phyloP scores from a whole-genome alignment of 352 stramenopile genomes.

The Phytophthora foliorum region DNA sequence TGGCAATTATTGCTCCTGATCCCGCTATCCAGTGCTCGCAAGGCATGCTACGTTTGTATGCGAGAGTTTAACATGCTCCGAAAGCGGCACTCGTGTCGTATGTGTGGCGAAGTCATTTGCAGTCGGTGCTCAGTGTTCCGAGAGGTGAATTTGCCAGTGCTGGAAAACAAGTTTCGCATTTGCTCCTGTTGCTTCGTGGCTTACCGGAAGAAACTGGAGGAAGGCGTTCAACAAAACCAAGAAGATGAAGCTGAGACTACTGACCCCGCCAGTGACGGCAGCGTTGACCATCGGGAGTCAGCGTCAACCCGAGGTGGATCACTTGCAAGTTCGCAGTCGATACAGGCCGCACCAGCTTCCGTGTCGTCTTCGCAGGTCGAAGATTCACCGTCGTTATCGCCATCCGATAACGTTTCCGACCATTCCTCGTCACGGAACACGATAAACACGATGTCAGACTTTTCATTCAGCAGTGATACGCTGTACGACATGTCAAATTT shows the following conservation, averaged over 20 bases:
- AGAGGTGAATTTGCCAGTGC: conserved; percentile 63
- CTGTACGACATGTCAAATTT: conserved; percentile 22
- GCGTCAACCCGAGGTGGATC: conserved; percentile 2
- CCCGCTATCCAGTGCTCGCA: conserved; percentile 38
- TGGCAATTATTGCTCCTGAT: background rate
- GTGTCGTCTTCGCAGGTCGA: conserved; percentile 8
- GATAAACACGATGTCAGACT: conserved; percentile 45
- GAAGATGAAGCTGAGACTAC: conserved; percentile 21
- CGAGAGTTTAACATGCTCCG: conserved; percentile 76
- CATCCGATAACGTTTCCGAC: conserved; percentile 45
- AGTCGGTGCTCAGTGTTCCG: conserved; percentile 81
- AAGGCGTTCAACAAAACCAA: conserved; percentile 15
- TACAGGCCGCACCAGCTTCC: background rate
- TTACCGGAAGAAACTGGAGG: conserved; percentile 59
- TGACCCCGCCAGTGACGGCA: conserved; percentile 19
- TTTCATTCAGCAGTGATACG: conserved; percentile 48
- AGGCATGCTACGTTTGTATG: conserved; percentile 71
- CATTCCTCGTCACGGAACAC: conserved; percentile 43
- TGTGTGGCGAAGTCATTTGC: conserved; percentile 86
- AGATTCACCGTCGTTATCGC: conserved; percentile 14
- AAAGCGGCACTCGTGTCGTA: conserved; percentile 83
- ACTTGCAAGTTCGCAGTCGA: background rate
- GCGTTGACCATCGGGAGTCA: conserved; percentile 11
- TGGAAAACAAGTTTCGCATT: conserved; percentile 73
- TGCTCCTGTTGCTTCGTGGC: conserved; percentile 80